These are phyloP conservation scores for Boletus fagicola DNA, from an alignment of 768 basidiomycete genomes.

Conservation along the genomic window DNA sequence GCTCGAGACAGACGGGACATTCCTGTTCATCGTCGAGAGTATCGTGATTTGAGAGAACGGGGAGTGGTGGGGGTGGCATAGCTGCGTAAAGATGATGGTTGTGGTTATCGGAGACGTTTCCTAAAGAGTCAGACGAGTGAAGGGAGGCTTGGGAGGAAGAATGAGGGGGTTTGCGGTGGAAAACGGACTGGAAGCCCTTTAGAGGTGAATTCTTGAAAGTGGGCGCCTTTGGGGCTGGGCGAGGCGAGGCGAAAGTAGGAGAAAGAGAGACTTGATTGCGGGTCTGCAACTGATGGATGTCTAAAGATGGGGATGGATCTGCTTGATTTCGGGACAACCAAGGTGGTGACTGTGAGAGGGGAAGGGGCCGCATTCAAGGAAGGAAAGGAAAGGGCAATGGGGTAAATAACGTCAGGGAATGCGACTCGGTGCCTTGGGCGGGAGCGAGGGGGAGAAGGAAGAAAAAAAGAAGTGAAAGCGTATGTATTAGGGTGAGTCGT, in stretches of 20 bases:
- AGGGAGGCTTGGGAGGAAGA: slow-evolving; percentile 51
- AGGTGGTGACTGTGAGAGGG: slow-evolving; percentile 25
- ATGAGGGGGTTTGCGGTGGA: slow-evolving; percentile 44
- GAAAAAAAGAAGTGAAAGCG: background rate
- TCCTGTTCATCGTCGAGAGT: slow-evolving; percentile 76
- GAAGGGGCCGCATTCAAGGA: slow-evolving; percentile 36
- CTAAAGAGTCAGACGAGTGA: slow-evolving; percentile 43
- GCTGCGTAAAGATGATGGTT: slow-evolving; percentile 53
- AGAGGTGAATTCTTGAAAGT: slow-evolving; percentile 36
- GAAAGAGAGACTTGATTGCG: slow-evolving; percentile 37
- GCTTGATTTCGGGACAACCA: slow-evolving; percentile 41
- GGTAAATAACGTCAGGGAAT: background rate
- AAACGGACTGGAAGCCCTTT: slow-evolving; percentile 51
- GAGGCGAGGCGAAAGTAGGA: slow-evolving; percentile 42
- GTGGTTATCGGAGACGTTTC: slow-evolving; percentile 38
- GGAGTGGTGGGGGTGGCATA: slow-evolving; percentile 64
- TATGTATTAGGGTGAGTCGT: background rate
- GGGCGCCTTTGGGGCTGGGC: slow-evolving; percentile 29
- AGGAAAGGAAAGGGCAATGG: background rate
- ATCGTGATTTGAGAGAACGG: slow-evolving; percentile 69
- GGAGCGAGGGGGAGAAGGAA: background rate
- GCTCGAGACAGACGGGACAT: slow-evolving; percentile 96
- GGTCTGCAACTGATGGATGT: slow-evolving; percentile 24
- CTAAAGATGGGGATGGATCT: slow-evolving; percentile 36
- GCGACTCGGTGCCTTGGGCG: background rate